Base-by-base conservation (phyloP, 352 stramenopile genomes). In the Aphanomyces cochlioides region DNA sequence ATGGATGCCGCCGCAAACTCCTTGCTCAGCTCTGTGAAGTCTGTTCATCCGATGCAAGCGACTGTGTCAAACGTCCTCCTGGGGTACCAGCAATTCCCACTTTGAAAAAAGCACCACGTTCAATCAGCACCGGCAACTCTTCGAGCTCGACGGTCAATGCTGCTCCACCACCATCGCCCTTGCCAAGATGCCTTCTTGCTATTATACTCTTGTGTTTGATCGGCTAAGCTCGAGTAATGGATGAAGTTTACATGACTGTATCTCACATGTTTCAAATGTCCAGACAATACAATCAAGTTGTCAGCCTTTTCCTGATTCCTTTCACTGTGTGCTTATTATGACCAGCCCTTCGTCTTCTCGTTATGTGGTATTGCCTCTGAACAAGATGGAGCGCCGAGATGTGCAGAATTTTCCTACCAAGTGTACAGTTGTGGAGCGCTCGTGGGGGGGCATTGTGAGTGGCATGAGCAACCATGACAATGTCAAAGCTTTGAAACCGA, bases 41-140 rank as follows among this genome's bases (percentile, higher is more conserved):
- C 1, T 67, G 59, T 36, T 38, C 77, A 58, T 77, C 81, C 47
- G 76, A 76, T 0, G 78, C 74, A 54, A 74, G 74, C 56, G 78
- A 54, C 43, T 88, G 82, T 61, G 43, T 50, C 43, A n/a, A n/a
- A n/a, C 56, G 56, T 17, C 56, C 56, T 12, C 34, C 28, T 6
- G 56, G 56, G 34, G 28, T n/a, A 15, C 5, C 56, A 15, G 34
- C 56, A 8, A 45, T 63, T 19, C 56, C 56, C 34, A 63, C 56
- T 8, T 38, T 63, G 56, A 34, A 63, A 45, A 63, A 63, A n/a
- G 56, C 56, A 7, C 12, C 36, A 3, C 12, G 56, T 7, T 13
- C 19, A 13, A 38, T 7, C 5, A 36, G 8, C 43, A 50, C 43
- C 10, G 43, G 43, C 43, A 50, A 50, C 43, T 50, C 43, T 50